A percentile compares a stretch with the other conserved stretches of the same genome.
Evolutionary conservation across 352 stramenopile species (phyloP).

Genomic region (Pythium rhizo-oryzae): DNA sequence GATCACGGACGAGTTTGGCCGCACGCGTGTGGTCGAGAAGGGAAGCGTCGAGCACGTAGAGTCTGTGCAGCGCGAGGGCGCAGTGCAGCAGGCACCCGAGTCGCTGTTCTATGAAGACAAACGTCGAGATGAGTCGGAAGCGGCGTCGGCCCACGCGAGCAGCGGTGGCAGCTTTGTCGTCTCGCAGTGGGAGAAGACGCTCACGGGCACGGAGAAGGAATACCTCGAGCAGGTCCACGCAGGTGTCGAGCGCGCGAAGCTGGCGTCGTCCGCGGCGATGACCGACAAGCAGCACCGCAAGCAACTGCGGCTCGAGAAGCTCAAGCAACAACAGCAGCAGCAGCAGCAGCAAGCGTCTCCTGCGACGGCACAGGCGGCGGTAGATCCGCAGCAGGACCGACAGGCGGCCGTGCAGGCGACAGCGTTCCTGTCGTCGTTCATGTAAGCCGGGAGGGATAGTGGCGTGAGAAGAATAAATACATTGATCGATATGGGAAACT

Average conservation of each 20-base stretch:
- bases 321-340: constrained; percentile 45
- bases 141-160: too few species aligned
- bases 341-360: constrained; percentile 13
- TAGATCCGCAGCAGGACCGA: constrained; percentile 25
- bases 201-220: constrained; percentile 63
- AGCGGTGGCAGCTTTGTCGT: constrained; percentile 62
- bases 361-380: not conserved
- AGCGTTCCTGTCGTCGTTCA: constrained; percentile 47
- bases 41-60: constrained; percentile 41
- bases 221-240: constrained; percentile 74
- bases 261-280: constrained; percentile 12
- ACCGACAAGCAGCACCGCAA: constrained; percentile 61
- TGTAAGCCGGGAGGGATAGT: not conserved
- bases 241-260: constrained; percentile 48
- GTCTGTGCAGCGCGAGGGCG: constrained; percentile 4
- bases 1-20: constrained; percentile 69
- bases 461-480: constrained; percentile 18
- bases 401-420: constrained; percentile 52
- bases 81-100: constrained; percentile 17
- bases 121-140: constrained; percentile 6
- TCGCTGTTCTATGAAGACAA: constrained; percentile 26
- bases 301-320: constrained; percentile 63
- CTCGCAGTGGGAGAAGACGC: constrained; percentile 80
- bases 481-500: not conserved
- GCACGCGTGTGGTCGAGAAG: constrained; percentile 40